Conservation (phyloP, 1,284 basidiomycete genomes). For the Tilletia setariae region DNA sequence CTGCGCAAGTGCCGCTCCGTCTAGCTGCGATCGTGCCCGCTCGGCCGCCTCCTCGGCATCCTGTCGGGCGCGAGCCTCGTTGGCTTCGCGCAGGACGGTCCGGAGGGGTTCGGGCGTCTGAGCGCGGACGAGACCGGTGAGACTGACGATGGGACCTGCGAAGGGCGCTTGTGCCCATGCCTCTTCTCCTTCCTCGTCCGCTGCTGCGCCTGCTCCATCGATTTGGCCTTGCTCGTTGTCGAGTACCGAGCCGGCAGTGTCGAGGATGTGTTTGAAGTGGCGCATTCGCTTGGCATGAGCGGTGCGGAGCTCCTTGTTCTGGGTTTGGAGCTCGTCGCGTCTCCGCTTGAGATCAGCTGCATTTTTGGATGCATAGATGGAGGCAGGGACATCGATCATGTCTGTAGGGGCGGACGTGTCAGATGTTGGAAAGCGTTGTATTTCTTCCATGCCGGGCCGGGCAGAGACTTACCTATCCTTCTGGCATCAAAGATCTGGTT, state of each 20-base stretch:
- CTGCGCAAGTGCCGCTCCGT: conserved; percentile 18
- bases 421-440: too few species aligned
- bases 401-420: conserved; percentile 18
- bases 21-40: conserved; percentile 12
- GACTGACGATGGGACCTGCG: conserved; percentile 36
- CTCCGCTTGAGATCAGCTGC: conserved; percentile 27
- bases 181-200: background rate
- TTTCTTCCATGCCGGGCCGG: background rate
- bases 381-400: conserved; percentile 34
- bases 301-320: conserved; percentile 21
- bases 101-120: conserved; percentile 34
- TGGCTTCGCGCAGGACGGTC: conserved; percentile 15
- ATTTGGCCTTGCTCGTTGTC: background rate
- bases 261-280: conserved; percentile 19
- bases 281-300: conserved; percentile 23
- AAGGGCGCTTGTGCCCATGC: conserved; percentile 31
- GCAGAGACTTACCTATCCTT: conserved; percentile 29
- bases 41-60: conserved; percentile 16
- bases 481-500: conserved; percentile 46
- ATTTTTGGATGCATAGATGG: conserved; percentile 36
- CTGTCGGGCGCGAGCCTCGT: conserved; percentile 15
- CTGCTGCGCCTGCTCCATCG: conserved; percentile 20
- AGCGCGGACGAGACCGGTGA: conserved; percentile 35
- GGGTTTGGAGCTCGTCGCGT: conserved; percentile 24
- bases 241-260: conserved; percentile 2